Conservation (phyloP, 805 yeast species). For the Lipomyces sp. region DNA sequence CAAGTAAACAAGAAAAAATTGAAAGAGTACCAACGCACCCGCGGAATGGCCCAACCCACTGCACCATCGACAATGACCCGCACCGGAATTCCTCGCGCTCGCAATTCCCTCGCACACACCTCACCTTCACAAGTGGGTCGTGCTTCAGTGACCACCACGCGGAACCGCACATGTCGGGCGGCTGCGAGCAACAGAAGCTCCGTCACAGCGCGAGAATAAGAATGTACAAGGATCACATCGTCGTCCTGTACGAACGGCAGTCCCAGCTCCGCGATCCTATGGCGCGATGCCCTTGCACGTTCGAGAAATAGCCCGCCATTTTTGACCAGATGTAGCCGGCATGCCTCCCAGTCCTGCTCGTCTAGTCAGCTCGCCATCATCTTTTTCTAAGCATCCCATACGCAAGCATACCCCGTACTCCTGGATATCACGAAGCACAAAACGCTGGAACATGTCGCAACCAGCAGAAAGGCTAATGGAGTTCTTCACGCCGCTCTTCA, state of each 20-base stretch:
- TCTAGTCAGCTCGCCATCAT: too few species aligned
- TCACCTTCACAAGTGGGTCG: constrained; percentile 77
- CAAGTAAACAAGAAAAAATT: too few species aligned
- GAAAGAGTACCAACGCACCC: constrained; percentile 33
- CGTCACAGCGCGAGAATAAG: constrained; percentile 85
- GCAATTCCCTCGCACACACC: constrained; percentile 64
- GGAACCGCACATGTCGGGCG: constrained; percentile 71
- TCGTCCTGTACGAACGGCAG: constrained; percentile 88
- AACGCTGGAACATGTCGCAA: constrained; percentile 92
- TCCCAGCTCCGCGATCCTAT: constrained; percentile 83
- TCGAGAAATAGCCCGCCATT: constrained; percentile 90
- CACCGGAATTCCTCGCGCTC: constrained; percentile 76
- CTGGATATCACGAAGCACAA: constrained; percentile 83
- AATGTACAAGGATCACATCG: constrained; percentile 85
- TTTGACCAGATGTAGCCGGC: constrained; percentile 80
- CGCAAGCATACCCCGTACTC: constrained; percentile 50
- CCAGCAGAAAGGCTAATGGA: constrained; percentile 95
- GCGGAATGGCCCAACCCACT: constrained; percentile 87
- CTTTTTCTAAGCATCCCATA: too few species aligned
- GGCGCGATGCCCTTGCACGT: constrained; percentile 87
- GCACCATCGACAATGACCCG: constrained; percentile 87
- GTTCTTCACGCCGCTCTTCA: constrained; percentile 79
- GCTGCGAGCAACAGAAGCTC: constrained; percentile 75
- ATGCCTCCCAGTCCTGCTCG: constrained; percentile 82
- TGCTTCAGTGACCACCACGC: constrained; percentile 90